Percentiles rank a stretch among this genome's conserved stretches.
phyloP scores from a whole-genome alignment of 768 basidiomycete genomes.

The Kwoniella sp. region DNA sequence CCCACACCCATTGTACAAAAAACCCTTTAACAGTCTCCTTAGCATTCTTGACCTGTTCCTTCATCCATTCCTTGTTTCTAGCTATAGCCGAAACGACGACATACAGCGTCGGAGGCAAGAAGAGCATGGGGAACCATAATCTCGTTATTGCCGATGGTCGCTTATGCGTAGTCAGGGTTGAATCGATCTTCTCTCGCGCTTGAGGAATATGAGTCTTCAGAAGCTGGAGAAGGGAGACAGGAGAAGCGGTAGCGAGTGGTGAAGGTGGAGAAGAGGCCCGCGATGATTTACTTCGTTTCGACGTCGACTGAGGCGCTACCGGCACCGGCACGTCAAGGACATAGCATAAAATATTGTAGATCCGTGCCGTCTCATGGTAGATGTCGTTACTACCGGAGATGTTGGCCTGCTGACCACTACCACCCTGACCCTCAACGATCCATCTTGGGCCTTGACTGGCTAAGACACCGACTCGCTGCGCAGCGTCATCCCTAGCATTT shows the following conservation, averaged over 20 bases:
- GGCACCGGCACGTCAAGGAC: constrained; percentile 41
- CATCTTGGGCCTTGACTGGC: constrained; percentile 49
- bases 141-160: constrained; percentile 71
- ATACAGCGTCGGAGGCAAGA: constrained; percentile 70
- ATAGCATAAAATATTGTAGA: constrained; percentile 42
- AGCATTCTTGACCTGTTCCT: constrained; percentile 64
- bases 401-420: not conserved
- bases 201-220: constrained; percentile 49
- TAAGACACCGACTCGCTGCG: constrained; percentile 44
- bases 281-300: constrained; percentile 29
- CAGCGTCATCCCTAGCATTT: constrained; percentile 39
- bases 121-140: constrained; percentile 77
- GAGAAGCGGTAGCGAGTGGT: constrained; percentile 22
- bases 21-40: constrained; percentile 72
- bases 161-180: constrained; percentile 59
- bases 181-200: constrained; percentile 50
- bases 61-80: constrained; percentile 64
- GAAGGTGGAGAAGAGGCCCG: constrained; percentile 26
- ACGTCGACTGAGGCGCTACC: constrained; percentile 20
- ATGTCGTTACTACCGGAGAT: constrained; percentile 22
- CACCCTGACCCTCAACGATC: constrained; percentile 18
- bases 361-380: constrained; percentile 35
- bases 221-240: constrained; percentile 34
- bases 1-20: constrained; percentile 77
- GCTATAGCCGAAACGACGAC: constrained; percentile 63